Conservation (phyloP, 495 filamentous ascomycete species). For the Trichocladium antarcticum region DNA sequence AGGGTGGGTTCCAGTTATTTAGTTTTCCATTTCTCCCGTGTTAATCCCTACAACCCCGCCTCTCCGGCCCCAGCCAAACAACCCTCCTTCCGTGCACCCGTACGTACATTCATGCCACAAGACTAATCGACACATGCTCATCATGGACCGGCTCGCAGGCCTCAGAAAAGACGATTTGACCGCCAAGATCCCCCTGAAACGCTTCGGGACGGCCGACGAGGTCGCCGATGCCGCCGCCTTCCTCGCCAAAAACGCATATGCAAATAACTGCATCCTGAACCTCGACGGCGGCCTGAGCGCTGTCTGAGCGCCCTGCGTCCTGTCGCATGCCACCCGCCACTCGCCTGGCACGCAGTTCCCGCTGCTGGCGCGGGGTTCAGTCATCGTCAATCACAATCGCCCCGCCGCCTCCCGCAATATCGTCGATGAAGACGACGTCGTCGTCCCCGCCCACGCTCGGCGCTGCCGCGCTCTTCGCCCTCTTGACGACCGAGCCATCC, state of each 20-base stretch:
- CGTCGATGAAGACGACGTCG: constrained; percentile 44
- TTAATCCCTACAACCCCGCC: no score
- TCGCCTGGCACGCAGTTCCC: constrained; percentile 9
- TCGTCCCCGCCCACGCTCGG: constrained; percentile 32
- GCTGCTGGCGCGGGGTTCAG: no score
- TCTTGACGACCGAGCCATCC: constrained; percentile 27
- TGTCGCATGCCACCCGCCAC: not conserved
- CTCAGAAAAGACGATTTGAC: constrained; percentile 6
- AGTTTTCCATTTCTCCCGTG: not conserved
- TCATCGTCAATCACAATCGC: constrained; percentile 71
- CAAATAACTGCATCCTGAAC: constrained; percentile 75
- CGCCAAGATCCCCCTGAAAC: constrained; percentile 49
- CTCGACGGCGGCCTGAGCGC: constrained; percentile 70
- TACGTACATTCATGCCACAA: not conserved
- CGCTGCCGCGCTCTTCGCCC: constrained; percentile 29
- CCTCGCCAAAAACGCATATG: constrained; percentile 64
- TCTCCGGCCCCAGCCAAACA: not conserved
- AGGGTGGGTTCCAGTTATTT: constrained; percentile 37
- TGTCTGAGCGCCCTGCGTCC: not conserved
- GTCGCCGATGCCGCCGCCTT: constrained; percentile 74
- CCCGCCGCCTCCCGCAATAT: constrained; percentile 46
- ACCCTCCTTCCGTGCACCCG: not conserved
- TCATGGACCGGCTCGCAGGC: no score
- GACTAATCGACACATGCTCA: constrained; percentile 1
- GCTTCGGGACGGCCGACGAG: constrained; percentile 57